phyloP scores from a whole-genome alignment of 306 rosid species.

The Begonia peltatifolia region DNA sequence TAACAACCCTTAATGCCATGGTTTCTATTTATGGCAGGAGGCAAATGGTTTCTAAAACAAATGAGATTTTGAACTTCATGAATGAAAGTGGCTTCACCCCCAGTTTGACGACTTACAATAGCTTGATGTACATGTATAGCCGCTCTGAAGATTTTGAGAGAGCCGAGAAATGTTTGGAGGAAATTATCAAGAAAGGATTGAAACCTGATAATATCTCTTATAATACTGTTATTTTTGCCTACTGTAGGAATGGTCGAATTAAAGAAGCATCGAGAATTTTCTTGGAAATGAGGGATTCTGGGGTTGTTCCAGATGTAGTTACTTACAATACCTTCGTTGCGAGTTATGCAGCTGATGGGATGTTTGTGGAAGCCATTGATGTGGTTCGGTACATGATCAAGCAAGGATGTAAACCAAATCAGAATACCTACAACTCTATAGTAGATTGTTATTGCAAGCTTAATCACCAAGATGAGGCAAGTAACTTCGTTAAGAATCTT shows the following conservation, averaged over 20 bases:
- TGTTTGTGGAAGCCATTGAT: constrained; percentile 68
- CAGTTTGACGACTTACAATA: constrained; percentile 80
- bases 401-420: constrained; percentile 70
- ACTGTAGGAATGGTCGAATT: constrained; percentile 71
- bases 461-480: constrained; percentile 45
- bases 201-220: constrained; percentile 71
- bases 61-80: constrained; percentile 61
- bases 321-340: constrained; percentile 76
- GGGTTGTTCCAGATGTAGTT: constrained; percentile 62
- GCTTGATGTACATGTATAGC: constrained; percentile 78
- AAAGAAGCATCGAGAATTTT: constrained; percentile 70
- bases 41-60: constrained; percentile 60
- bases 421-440: constrained; percentile 64
- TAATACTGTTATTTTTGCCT: constrained; percentile 67
- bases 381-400: constrained; percentile 79
- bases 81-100: constrained; percentile 64
- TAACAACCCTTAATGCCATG: constrained; percentile 76
- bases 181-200: constrained; percentile 51
- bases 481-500: constrained; percentile 44
- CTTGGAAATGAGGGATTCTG: constrained; percentile 58
- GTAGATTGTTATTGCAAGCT: constrained; percentile 73
- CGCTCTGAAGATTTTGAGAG: constrained; percentile 60
- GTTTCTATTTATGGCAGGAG: constrained; percentile 79
- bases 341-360: constrained; percentile 58
- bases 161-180: constrained; percentile 61